Conservation (phyloP, 176 grass and related monocot genomes). For the Bonia amplexicaulis region DNA sequence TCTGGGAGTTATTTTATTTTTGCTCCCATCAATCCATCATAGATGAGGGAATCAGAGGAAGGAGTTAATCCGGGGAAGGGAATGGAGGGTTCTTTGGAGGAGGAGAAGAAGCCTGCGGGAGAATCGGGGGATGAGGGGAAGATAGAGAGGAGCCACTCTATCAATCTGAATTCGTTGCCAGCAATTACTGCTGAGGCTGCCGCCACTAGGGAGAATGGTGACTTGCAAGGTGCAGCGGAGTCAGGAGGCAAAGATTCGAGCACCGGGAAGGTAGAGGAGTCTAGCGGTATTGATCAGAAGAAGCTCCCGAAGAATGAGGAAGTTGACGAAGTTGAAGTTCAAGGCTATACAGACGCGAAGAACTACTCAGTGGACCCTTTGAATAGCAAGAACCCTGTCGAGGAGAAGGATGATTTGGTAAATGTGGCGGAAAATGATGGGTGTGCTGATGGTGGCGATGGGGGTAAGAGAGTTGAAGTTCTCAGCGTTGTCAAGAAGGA, state of each 20-base stretch:
- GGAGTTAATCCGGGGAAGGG: not conserved
- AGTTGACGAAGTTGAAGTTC: slow-evolving; percentile 16
- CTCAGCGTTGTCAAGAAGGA: slow-evolving; percentile 48
- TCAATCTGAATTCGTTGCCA: slow-evolving; percentile 57
- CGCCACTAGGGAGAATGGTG: not conserved
- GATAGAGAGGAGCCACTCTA: slow-evolving; percentile 33
- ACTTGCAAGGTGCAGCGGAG: not conserved
- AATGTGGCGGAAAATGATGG: slow-evolving; percentile 18
- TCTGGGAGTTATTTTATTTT: not conserved
- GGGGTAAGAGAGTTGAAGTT: slow-evolving; percentile 2
- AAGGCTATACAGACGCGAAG: not conserved
- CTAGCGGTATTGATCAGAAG: not conserved
- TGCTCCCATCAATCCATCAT: not conserved
- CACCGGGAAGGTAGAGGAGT: not conserved
- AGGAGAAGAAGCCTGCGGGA: not conserved
- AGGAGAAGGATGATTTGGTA: slow-evolving; percentile 2
- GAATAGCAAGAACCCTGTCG: not conserved
- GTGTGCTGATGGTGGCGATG: not conserved
- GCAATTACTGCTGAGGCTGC: not conserved
- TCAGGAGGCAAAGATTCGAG: not conserved
- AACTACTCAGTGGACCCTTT: not conserved
- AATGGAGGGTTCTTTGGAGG: not conserved
- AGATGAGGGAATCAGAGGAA: slow-evolving; percentile 24
- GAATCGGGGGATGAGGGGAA: slow-evolving; percentile 3
- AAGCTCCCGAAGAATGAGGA: slow-evolving; percentile 30